Conservation (phyloP, 495 filamentous ascomycete genomes). For the Penicillium chermesinum region DNA sequence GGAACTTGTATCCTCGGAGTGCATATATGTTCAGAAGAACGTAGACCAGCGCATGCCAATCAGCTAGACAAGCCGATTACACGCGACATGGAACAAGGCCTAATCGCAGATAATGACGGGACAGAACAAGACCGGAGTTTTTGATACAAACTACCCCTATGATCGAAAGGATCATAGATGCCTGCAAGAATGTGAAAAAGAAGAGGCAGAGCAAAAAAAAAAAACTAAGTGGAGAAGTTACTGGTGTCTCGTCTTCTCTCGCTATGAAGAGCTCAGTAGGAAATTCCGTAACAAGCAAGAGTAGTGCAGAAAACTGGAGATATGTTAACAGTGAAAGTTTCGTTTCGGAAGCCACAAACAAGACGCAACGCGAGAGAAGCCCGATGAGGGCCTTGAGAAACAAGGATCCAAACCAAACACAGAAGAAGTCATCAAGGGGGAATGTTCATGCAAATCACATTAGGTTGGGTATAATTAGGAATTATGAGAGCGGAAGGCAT, state of each 20-base stretch:
- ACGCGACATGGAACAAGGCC: background rate
- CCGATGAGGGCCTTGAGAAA: slow-evolving; percentile 5
- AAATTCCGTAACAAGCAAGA: no score
- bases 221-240: no score
- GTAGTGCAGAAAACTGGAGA: no score
- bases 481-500: slow-evolving; percentile 5
- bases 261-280: no score
- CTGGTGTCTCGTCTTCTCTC: no score
- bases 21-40: background rate
- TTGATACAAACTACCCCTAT: background rate
- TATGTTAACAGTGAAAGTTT: background rate
- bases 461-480: slow-evolving; percentile 22
- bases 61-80: background rate
- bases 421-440: slow-evolving; percentile 15
- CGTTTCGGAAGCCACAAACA: background rate
- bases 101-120: background rate
- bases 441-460: slow-evolving; percentile 22
- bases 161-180: no score
- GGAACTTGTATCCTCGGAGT: background rate
- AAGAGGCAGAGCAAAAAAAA: no score
- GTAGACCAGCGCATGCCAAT: background rate
- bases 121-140: background rate
- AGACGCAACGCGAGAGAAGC: background rate
- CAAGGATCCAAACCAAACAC: slow-evolving; percentile 8
- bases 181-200: no score